phyloP scores from a whole-genome alignment of 129 eudicot species.

The Saposhnikovia divaricata region DNA sequence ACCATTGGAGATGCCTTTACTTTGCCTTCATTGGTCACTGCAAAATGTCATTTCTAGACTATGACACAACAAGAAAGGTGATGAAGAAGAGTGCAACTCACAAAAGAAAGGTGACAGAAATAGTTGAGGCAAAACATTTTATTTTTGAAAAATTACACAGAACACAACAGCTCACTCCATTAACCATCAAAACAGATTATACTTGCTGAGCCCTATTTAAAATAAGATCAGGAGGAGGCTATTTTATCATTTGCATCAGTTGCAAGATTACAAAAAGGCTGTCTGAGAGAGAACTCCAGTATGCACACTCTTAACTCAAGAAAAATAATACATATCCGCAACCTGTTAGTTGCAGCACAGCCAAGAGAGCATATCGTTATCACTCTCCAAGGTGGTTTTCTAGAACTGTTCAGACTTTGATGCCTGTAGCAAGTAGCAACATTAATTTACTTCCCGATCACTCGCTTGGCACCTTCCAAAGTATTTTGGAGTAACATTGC shows the following conservation, averaged over 20 bases:
- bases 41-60: no score
- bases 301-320: neutral
- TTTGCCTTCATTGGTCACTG: no score
- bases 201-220: neutral
- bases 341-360: neutral
- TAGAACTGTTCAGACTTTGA: neutral
- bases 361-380: neutral
- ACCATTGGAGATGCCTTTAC: no score
- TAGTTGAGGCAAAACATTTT: neutral
- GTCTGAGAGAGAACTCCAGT: neutral
- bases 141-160: neutral
- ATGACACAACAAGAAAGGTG: neutral
- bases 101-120: neutral
- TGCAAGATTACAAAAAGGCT: neutral
- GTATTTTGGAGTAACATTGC: conserved; percentile 95
- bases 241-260: neutral
- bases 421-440: neutral
- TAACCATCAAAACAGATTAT: neutral
- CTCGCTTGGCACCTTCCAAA: conserved; percentile 89
- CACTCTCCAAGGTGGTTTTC: neutral
- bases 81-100: neutral
- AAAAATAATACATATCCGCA: neutral
- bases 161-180: neutral
- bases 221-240: neutral
- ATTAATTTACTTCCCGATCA: conserved; percentile 33